Evolutionary conservation across 306 rosid genomes (phyloP).

Genomic region (Quercus agrifolia): DNA sequence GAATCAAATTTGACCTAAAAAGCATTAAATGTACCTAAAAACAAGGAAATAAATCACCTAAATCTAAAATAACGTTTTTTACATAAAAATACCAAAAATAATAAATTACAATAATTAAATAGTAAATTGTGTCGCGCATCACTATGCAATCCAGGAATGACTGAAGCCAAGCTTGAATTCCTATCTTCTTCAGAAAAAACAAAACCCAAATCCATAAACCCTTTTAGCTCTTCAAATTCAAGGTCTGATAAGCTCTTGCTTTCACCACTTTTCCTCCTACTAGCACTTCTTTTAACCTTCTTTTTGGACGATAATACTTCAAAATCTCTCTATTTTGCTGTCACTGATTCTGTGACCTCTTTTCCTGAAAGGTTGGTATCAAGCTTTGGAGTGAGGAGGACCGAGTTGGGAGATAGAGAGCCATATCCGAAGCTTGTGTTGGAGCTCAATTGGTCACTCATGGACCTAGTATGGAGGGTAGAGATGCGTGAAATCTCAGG

Average conservation of each 20-base stretch:
- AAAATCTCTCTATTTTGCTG: slow-evolving; percentile 10
- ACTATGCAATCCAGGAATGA: slow-evolving; percentile 79
- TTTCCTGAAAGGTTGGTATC: slow-evolving; percentile 49
- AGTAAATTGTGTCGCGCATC: too few relatives aligned
- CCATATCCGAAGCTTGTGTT: slow-evolving; percentile 35
- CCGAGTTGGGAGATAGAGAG: slow-evolving; percentile 46
- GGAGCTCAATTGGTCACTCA: slow-evolving; percentile 62
- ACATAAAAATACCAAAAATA: too few relatives aligned
- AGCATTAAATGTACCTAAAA: too few relatives aligned
- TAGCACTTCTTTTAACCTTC: neutral
- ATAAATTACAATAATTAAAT: too few relatives aligned
- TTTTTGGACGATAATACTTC: slow-evolving; percentile 20
- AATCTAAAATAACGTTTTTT: too few relatives aligned
- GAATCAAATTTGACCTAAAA: too few relatives aligned
- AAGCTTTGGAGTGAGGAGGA: slow-evolving; percentile 41
- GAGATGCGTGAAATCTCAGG: slow-evolving; percentile 28
- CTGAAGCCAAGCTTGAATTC: slow-evolving; percentile 69
- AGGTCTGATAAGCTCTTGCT: slow-evolving; percentile 86
- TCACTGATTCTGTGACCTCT: slow-evolving; percentile 31
- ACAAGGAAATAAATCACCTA: too few relatives aligned
- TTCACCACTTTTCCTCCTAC: slow-evolving; percentile 26
- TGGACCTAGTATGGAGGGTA: slow-evolving; percentile 46
- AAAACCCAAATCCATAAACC: slow-evolving; percentile 90
- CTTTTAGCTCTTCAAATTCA: slow-evolving; percentile 81
- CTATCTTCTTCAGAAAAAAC: slow-evolving; percentile 79